phyloP scores from a whole-genome alignment of 805 yeast species.

The Cyberlindnera mrakii region DNA sequence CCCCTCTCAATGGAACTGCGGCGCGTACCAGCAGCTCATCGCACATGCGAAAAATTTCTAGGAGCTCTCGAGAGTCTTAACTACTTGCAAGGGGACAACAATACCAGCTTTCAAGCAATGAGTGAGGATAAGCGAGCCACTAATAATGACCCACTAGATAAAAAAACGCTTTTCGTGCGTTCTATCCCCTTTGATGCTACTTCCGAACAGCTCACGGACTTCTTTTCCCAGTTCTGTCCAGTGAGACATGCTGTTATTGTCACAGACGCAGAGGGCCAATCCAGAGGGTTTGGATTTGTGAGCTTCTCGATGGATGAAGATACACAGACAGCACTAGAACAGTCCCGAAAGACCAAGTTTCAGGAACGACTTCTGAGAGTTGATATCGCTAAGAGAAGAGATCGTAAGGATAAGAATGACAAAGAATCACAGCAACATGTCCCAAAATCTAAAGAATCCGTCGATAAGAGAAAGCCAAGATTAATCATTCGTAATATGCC shows the following conservation, averaged over 20 bases:
- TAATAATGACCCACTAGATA: slow-evolving; percentile 29
- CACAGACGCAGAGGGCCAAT: slow-evolving; percentile 64
- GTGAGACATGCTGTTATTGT: slow-evolving; percentile 94
- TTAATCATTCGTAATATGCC: slow-evolving; percentile 89
- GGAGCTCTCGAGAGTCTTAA: background rate
- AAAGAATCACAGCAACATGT: background rate
- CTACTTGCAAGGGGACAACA: background rate
- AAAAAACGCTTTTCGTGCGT: slow-evolving; percentile 74
- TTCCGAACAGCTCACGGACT: slow-evolving; percentile 73
- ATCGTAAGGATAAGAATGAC: slow-evolving; percentile 40
- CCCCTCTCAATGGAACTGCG: background rate
- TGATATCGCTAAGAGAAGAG: slow-evolving; percentile 90
- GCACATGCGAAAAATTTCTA: slow-evolving; percentile 1
- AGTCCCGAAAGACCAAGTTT: slow-evolving; percentile 60
- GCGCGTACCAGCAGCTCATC: background rate
- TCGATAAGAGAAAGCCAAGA: slow-evolving; percentile 80
- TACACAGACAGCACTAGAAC: slow-evolving; percentile 64
- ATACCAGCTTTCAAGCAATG: slow-evolving; percentile 1
- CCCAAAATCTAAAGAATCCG: slow-evolving; percentile 26
- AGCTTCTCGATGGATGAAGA: slow-evolving; percentile 84
- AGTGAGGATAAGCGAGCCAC: slow-evolving; percentile 7
- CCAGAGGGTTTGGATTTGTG: slow-evolving; percentile 95
- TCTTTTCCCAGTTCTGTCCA: slow-evolving; percentile 88
- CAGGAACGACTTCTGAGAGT: slow-evolving; percentile 62
- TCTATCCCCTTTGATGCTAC: slow-evolving; percentile 78